phyloP scores from a whole-genome alignment of 2,329 filamentous ascomycete species.

The Aureobasidium sp. region DNA sequence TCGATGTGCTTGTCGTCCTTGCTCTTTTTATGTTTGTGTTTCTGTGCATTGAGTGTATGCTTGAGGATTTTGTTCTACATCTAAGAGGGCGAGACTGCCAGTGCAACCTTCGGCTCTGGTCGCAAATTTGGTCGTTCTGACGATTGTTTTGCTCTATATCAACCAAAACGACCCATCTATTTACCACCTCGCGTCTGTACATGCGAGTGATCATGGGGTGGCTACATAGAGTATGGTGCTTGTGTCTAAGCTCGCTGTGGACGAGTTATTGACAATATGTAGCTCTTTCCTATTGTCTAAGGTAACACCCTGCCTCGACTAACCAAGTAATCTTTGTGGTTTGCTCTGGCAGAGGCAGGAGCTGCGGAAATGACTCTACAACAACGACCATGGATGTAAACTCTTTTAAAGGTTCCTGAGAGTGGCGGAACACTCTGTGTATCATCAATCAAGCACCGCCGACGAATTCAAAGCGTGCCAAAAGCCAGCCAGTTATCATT shows the following conservation, averaged over 20 bases:
- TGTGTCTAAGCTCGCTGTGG: neutral
- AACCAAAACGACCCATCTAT: neutral
- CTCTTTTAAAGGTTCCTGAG: no score
- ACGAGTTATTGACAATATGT: neutral
- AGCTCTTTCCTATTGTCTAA: neutral
- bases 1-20: neutral
- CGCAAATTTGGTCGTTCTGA: neutral
- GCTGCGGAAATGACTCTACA: no score
- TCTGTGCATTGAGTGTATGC: neutral
- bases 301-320: neutral
- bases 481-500: conserved; percentile 9
- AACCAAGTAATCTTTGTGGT: no score
- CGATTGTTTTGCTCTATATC: neutral
- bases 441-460: neutral
- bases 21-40: neutral
- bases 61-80: no score
- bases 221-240: neutral
- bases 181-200: neutral
- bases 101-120: neutral
- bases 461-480: neutral
- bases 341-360: no score
- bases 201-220: neutral
- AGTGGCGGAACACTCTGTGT: neutral
- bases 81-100: no score
- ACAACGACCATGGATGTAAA: no score